Base-by-base conservation (phyloP, 192 early-diverging fungal species). In the Podila minutissima region DNA sequence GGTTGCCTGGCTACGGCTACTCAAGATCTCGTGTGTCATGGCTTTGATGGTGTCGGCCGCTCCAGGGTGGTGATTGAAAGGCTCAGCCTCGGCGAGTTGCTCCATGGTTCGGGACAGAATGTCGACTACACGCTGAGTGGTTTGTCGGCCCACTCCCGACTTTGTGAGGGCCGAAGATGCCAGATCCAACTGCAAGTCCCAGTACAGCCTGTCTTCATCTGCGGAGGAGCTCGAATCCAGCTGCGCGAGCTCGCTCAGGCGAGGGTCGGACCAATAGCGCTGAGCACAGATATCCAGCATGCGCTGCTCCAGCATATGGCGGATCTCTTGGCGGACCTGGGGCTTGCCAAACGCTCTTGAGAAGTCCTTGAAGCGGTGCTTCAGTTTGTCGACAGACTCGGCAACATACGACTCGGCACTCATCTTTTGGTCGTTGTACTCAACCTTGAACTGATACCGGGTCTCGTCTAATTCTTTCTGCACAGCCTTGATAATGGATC, bases 371-470 rank as follows among this genome's bases (percentile, higher is more conserved):
- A 99, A 99, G 49, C 91, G 90, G 69, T 95, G 95, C 84, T 99
- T 99, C 22, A 99, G 85, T 31, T 87, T 83, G 74, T 99, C 98
- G 72, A 99, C 94, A 15, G 93, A 91, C 63, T 99, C 98, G 5
- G 96, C 95, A 61, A 95, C 94, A 84, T 99, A 99, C 20, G 94
- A 95, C 85, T 99, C 97, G 49, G 98, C 93, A 24, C 95, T 95
- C 67, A 99, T 94, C 57, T 91, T 88, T 68, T 96, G 93, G 84
- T 99, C 98, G 69, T 98, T 98, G 89, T 98, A 99, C 59, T 97
- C 95, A 13, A 99, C 98, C 84, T 99, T 99, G 88, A 97, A 97
- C 86, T 98, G 96, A 82, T 99, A 99, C 17, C 92, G 89, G 13
- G 97, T 91, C 83, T 99, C 97, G 62, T 98, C 96, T 50, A 99